Base-by-base conservation (phyloP, 768 basidiomycete species). In the Galerina marginata region DNA sequence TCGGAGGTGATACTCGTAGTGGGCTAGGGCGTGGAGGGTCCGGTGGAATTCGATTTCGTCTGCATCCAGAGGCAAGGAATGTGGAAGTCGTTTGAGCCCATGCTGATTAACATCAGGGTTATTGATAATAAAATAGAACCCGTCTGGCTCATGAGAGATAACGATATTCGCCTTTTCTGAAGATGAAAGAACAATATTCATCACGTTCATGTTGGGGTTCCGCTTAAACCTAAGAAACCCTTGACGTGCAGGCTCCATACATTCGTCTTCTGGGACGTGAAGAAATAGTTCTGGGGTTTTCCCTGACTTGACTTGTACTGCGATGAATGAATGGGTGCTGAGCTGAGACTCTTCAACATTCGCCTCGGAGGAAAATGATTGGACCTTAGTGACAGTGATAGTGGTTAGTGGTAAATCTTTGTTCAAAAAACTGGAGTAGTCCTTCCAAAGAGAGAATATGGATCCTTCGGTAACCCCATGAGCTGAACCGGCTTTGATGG, bases 1-100 rank as follows among this genome's bases (percentile, higher is more conserved):
- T 11, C 48, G 60, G 20, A 61, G 48, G 43, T 61, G 43, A 12
- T 61, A 51, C 49, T 56, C 47, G 38, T 61, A 51, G 12, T 49
- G 39, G 9, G 54, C 38, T 3, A 61, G 12, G 5, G 29, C 45
- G 25, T 51, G 45, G 5, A 62, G 9, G 23, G 58, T 38, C 12
- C 45, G 38, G 9, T 53, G 45, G 2, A 62, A 39, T 1, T 33
- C 46, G 4, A 25, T 16, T 2, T 7, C 23, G 12, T 54, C 25
- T 43, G 43, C 51, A 16, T 9, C 16, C 2, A 10, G 7, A 20
- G 56, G 29, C 9, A 54, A 16, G 5, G 26, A 4, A 33, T 54
- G 46, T 1, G 56, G 51, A 12, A 62, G 49, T 3, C 23, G 56
- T 10, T 48, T 37, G 6, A 62, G 37, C 6, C 52, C 52, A 37